Conservation (phyloP, 805 yeast species). For the Sungouiella thailandica region DNA sequence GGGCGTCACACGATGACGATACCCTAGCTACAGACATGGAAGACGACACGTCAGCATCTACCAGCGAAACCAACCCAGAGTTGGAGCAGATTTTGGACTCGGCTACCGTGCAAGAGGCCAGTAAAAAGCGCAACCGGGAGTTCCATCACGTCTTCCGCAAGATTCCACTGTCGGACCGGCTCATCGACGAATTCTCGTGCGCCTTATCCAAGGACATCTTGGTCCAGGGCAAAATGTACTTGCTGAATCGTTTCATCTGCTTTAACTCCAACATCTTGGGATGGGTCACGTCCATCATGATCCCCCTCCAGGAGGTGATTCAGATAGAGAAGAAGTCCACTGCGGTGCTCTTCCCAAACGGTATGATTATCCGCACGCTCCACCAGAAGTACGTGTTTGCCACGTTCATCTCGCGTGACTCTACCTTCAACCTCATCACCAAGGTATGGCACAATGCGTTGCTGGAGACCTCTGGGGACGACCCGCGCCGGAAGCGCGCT, state of each 20-base stretch:
- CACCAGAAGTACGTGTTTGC: conserved; percentile 64
- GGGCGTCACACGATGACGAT: conserved; percentile 4
- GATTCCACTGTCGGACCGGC: conserved; percentile 44
- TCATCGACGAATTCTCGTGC: conserved; percentile 61
- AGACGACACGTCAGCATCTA: no score
- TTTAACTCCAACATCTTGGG: conserved; percentile 68
- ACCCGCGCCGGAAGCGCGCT: neutral
- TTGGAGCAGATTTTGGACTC: conserved; percentile 7
- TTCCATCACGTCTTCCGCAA: conserved; percentile 57
- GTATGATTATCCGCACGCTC: conserved; percentile 56
- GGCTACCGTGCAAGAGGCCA: conserved; percentile 4
- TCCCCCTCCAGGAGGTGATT: conserved; percentile 58
- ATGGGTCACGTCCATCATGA: conserved; percentile 53
- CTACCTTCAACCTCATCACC: conserved; percentile 45
- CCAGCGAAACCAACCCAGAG: conserved; percentile 11
- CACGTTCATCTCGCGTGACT: conserved; percentile 57
- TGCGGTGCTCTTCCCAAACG: conserved; percentile 66
- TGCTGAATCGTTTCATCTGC: conserved; percentile 51
- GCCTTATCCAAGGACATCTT: conserved; percentile 63
- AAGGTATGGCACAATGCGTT: conserved; percentile 55
- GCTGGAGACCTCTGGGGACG: conserved; percentile 11
- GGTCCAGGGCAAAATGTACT: conserved; percentile 61
- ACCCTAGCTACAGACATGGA: conserved; percentile 2
- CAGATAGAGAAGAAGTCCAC: conserved; percentile 62
- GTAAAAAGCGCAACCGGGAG: conserved; percentile 47